These are phyloP conservation scores for Cryptococcus amylolentus DNA, from an alignment of 1,284 basidiomycete genomes.

Conservation along the genomic window DNA sequence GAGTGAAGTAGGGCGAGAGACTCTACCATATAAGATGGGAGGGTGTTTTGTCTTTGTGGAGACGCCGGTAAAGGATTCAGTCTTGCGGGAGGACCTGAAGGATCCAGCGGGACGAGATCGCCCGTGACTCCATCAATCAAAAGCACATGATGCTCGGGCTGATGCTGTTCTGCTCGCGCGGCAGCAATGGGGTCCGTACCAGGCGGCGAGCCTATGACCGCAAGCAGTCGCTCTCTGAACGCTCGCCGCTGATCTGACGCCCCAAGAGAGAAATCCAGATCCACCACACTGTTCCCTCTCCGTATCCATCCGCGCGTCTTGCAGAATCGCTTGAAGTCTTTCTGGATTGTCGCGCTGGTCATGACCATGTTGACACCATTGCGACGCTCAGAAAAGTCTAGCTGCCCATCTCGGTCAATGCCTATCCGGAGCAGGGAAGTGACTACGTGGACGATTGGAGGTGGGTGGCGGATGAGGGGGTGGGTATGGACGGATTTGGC, in stretches of 20 bases:
- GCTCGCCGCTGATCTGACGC: conserved; percentile 15
- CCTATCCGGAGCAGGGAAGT: conserved; percentile 7
- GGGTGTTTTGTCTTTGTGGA: neutral
- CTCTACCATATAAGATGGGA: conserved; percentile 16
- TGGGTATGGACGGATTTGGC: neutral
- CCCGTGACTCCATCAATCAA: conserved; percentile 18
- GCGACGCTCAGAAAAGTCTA: conserved; percentile 17
- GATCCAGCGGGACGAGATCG: conserved; percentile 7
- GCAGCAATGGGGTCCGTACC: neutral
- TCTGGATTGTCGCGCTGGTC: conserved; percentile 27
- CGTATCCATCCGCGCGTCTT: conserved; percentile 33
- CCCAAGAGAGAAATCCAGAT: conserved; percentile 25
- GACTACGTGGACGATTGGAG: conserved; percentile 18
- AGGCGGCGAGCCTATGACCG: conserved; percentile 3
- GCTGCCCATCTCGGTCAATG: neutral
- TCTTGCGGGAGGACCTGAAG: neutral
- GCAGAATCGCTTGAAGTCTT: conserved; percentile 19
- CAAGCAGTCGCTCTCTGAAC: conserved; percentile 12
- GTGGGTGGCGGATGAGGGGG: conserved; percentile 25
- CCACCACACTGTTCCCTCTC: conserved; percentile 11
- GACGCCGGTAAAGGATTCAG: neutral
- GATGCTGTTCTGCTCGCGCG: neutral
- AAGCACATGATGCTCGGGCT: conserved; percentile 26
- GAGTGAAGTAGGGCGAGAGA: conserved; percentile 29
- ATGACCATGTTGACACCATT: conserved; percentile 26